Evolutionary conservation across 129 eudicot species (phyloP).

Genomic region (Calendula officinalis): DNA sequence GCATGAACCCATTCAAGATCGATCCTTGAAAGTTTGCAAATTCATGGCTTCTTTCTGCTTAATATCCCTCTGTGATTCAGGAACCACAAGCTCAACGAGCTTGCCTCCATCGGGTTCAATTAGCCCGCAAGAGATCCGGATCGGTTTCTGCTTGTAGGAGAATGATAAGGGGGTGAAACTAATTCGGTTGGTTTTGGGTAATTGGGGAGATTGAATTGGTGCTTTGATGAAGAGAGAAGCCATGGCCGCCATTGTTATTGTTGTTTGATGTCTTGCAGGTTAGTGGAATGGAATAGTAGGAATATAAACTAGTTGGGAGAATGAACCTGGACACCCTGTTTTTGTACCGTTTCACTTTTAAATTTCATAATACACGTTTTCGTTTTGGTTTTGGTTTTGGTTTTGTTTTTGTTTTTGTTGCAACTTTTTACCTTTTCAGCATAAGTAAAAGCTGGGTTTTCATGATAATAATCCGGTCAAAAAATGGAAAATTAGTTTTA

Average conservation of each 20-base stretch:
- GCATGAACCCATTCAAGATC: conserved; percentile 94
- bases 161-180: conserved; percentile 33
- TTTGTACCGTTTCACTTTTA: not conserved
- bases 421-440: not conserved
- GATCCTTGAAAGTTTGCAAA: conserved; percentile 60
- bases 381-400: too few species aligned
- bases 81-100: conserved; percentile 63
- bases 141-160: conserved; percentile 18
- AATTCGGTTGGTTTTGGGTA: conserved; percentile 34
- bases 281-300: not conserved
- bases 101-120: conserved; percentile 91
- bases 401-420: conserved; percentile 6
- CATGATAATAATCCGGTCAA: too few species aligned
- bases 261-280: not conserved
- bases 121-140: conserved; percentile 42
- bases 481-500: too few species aligned
- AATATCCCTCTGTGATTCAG: conserved; percentile 40
- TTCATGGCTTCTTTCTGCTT: conserved; percentile 45
- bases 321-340: conserved; percentile 55
- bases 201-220: conserved; percentile 30
- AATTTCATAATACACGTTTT: conserved; percentile 14
- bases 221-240: conserved; percentile 46
- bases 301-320: conserved; percentile 39
- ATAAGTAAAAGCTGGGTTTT: too few species aligned
- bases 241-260: conserved; percentile 53